Conservation (phyloP, 2,329 filamentous ascomycete species). For the Volutella citrinella region DNA sequence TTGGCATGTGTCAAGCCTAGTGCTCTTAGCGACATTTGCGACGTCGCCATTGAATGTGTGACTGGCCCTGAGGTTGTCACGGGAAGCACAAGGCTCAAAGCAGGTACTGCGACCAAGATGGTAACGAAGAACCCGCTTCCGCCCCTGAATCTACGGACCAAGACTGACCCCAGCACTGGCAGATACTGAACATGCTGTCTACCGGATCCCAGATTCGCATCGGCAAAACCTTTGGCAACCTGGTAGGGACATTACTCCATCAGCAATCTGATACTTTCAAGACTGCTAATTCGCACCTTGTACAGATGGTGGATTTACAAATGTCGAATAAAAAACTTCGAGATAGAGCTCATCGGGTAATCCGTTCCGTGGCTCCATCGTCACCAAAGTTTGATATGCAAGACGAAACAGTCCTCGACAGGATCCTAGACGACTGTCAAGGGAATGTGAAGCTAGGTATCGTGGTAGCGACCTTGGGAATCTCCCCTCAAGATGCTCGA, state of each 20-base stretch:
- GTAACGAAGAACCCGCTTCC: no score
- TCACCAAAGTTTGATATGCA: slow-evolving; percentile 5
- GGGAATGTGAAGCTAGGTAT: slow-evolving; percentile 11
- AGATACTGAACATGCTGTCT: slow-evolving; percentile 15
- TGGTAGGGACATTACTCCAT: slow-evolving; percentile 10
- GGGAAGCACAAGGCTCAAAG: slow-evolving; percentile 5
- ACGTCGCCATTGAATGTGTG: slow-evolving; percentile 6
- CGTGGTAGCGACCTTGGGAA: slow-evolving; percentile 4
- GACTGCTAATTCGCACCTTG: no score
- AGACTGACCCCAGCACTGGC: background rate
- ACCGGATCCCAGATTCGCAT: slow-evolving; percentile 11
- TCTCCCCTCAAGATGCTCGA: slow-evolving; percentile 3
- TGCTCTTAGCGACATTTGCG: background rate
- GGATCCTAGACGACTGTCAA: slow-evolving; percentile 5
- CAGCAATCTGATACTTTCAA: no score
- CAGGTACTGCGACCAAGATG: slow-evolving; percentile 8
- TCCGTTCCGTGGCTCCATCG: slow-evolving; percentile 5
- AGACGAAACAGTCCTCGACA: slow-evolving; percentile 5
- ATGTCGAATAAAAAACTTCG: slow-evolving; percentile 6
- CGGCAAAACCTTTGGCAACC: slow-evolving; percentile 14
- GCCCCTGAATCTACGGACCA: no score
- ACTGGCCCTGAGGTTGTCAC: slow-evolving; percentile 7
- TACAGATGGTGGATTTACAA: slow-evolving; percentile 6
- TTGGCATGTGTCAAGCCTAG: slow-evolving; percentile 6
- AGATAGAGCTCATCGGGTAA: slow-evolving; percentile 2